These are phyloP conservation scores for Agrostemma githago DNA, from an alignment of 148 eudicot species.

Conservation along the genomic window DNA sequence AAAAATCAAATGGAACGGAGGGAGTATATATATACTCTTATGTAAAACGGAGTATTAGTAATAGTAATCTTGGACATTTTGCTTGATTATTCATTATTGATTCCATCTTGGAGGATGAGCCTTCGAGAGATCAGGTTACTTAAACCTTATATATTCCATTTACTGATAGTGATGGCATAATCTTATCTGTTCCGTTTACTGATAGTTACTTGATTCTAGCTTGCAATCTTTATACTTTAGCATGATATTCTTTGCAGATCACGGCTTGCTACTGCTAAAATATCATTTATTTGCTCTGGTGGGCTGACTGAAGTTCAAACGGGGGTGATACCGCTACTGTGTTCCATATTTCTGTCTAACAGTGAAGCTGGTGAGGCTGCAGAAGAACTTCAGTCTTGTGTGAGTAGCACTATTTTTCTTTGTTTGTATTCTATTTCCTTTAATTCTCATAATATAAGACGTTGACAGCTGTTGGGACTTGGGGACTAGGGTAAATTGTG, in stretches of 20 bases:
- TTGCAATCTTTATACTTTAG: slow-evolving; percentile 7
- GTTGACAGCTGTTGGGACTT: background rate
- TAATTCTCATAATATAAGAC: background rate
- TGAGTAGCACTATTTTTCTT: slow-evolving; percentile 30
- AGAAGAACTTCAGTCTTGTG: slow-evolving; percentile 59
- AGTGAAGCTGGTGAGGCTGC: slow-evolving; percentile 83
- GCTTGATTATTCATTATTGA: background rate
- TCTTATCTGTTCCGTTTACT: background rate
- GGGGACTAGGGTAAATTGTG: background rate
- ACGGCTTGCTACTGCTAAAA: slow-evolving; percentile 62
- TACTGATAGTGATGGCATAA: background rate
- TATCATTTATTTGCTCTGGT: slow-evolving; percentile 43
- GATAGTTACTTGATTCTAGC: background rate
- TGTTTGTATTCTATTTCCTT: background rate
- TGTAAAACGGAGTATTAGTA: too few species aligned
- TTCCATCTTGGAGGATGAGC: background rate
- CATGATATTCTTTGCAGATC: slow-evolving; percentile 48
- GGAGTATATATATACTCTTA: too few species aligned
- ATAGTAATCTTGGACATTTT: too few species aligned
- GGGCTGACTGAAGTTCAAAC: slow-evolving; percentile 34
- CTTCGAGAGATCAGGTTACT: background rate
- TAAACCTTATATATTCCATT: too few species aligned
- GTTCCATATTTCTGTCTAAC: slow-evolving; percentile 88
- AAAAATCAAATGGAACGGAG: too few species aligned
- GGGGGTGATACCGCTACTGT: slow-evolving; percentile 65